Base-by-base conservation (phyloP, 2,329 filamentous ascomycete genomes). In the Clonostachys chloroleuca region DNA sequence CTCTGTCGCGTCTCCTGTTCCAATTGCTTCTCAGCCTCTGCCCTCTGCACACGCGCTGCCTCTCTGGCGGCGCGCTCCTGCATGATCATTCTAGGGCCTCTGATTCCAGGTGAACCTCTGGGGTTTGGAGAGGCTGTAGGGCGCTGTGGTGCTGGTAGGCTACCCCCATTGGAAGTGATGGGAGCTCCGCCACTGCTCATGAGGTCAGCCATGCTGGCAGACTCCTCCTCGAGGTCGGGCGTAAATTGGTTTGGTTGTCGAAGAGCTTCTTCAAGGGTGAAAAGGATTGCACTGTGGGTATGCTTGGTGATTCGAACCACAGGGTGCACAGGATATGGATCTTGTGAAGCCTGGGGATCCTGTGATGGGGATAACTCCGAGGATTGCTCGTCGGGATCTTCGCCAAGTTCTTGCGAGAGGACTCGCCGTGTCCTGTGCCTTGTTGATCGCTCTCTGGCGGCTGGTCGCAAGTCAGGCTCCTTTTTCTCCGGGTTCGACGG, bases 1-100 rank as follows among this genome's bases (percentile, higher is more conserved):
- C 74, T 74, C 18, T 73, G 73, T 58, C 74, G 74, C 18, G 73
- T 73, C 58, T 84, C 81, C 48, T 78, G 74, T 63, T 81, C 78
- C 61, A 72, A 59, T 35, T 62, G 57, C 55, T 83, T 79, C 59
- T 87, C 84, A 40, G 79, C 78, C 60, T 89, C 84, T 41, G 84
- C 84, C 56, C 80, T 78, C 52, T 82, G 79, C 17, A n/a, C 17
- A 49, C 85, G 74, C 24, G 86, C 83, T 30, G 24, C 24, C 65
- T 95, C 89, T 52, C 92, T 80, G 54, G 88, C 87, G 47, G 81
- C 79, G 48, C 92, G 84, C 63, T 92, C 85, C 66, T 89, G 84
- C 92, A 96, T 95, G 59, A 97, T 92, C 70, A 92, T 87, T 54
- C 87, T 84, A 14, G 92, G 92, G 35, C 91, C 92, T 55, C 86